Evolutionary conservation across 345 rosid species (phyloP).

Genomic region (Kernera saxatilis): DNA sequence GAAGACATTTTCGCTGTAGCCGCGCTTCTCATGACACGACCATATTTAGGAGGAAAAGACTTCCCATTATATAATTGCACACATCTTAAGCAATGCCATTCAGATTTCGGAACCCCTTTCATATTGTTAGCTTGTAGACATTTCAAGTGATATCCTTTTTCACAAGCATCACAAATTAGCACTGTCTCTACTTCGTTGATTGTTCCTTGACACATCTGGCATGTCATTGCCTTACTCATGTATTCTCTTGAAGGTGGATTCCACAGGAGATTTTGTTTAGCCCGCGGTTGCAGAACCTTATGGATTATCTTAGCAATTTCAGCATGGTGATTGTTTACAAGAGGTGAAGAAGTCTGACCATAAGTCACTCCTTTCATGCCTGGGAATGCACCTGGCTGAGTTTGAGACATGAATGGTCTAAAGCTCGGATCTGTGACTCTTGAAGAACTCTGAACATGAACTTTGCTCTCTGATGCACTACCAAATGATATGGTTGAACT

Average conservation of each 20-base stretch:
- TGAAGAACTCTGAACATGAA: constrained; percentile 39
- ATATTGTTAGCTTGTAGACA: constrained; percentile 66
- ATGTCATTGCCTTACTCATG: constrained; percentile 73
- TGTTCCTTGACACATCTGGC: constrained; percentile 68
- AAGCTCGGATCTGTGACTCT: constrained; percentile 52
- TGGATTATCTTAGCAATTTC: constrained; percentile 80
- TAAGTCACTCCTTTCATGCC: constrained; percentile 45
- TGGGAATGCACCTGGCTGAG: constrained; percentile 43
- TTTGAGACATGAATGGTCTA: constrained; percentile 56
- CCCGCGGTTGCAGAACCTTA: constrained; percentile 62
- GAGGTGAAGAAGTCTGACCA: constrained; percentile 51
- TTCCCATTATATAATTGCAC: constrained; percentile 74
- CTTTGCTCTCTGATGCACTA: constrained; percentile 47
- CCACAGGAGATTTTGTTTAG: constrained; percentile 71
- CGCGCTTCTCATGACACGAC: constrained; percentile 76
- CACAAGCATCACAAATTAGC: constrained; percentile 92
- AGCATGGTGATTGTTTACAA: constrained; percentile 44
- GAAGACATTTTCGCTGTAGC: constrained; percentile 53
- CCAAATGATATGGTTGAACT: constrained; percentile 45
- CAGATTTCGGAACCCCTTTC: constrained; percentile 82
- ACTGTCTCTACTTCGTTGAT: constrained; percentile 77
- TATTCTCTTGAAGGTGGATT: constrained; percentile 97
- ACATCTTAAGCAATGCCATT: constrained; percentile 95
- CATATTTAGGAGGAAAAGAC: constrained; percentile 93
- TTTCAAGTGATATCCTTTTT: constrained; percentile 86